These are phyloP conservation scores for Kwoniella shandongensis DNA, from an alignment of 768 basidiomycete genomes.

Conservation along the genomic window DNA sequence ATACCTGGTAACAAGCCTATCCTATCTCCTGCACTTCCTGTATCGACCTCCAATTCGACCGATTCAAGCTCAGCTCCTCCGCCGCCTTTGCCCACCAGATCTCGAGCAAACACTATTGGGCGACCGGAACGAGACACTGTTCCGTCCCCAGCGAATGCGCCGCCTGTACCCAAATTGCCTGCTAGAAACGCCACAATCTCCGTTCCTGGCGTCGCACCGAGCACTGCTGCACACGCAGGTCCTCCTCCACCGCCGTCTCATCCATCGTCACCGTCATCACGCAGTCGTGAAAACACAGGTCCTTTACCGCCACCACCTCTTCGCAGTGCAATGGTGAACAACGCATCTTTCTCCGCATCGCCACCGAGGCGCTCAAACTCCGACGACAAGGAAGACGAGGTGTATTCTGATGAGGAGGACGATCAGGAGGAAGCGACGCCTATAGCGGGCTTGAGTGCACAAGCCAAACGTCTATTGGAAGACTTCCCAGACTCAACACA, in stretches of 20 bases:
- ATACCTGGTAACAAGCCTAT: slow-evolving; percentile 24
- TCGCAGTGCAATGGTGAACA: slow-evolving; percentile 22
- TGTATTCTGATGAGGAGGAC: slow-evolving; percentile 46
- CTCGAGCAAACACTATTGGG: slow-evolving; percentile 14
- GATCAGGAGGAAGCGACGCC: slow-evolving; percentile 30
- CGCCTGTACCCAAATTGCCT: slow-evolving; percentile 28
- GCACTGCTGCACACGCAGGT: no score
- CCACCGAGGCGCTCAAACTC: slow-evolving; percentile 22
- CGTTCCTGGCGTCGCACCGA: not conserved
- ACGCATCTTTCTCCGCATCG: slow-evolving; percentile 18
- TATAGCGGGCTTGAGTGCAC: slow-evolving; percentile 17
- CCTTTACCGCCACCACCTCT: slow-evolving; percentile 39
- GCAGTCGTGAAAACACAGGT: slow-evolving; percentile 19
- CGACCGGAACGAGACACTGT: slow-evolving; percentile 7
- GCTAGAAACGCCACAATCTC: slow-evolving; percentile 14
- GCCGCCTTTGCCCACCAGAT: slow-evolving; percentile 16
- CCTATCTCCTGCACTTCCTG: not conserved
- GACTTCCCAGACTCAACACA: slow-evolving; percentile 56
- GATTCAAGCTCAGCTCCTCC: slow-evolving; percentile 12
- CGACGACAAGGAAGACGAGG: slow-evolving; percentile 23
- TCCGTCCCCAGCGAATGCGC: not conserved
- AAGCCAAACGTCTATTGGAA: slow-evolving; percentile 44
- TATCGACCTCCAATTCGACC: not conserved
- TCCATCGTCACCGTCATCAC: slow-evolving; percentile 11
- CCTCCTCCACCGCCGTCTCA: slow-evolving; percentile 16